These are phyloP conservation scores for Hebeloma cylindrosporum DNA, from an alignment of 768 basidiomycete species.

Conservation along the genomic window DNA sequence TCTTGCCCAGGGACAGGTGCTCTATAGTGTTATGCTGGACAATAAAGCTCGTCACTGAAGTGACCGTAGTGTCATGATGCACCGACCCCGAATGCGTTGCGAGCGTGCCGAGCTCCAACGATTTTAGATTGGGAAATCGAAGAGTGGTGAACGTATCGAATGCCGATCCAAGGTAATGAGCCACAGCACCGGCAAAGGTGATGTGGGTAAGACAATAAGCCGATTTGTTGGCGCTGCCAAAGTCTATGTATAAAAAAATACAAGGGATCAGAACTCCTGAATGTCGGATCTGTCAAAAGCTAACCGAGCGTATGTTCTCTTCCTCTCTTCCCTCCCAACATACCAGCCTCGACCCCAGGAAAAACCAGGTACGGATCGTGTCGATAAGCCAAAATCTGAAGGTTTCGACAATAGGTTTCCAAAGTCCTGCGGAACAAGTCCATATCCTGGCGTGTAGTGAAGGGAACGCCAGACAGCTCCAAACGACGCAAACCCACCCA, in stretches of 20 bases:
- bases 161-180: constrained; percentile 1
- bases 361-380: constrained; percentile 5
- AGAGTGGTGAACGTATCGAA: constrained; percentile 15
- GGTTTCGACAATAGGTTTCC: constrained; percentile 3
- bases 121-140: constrained; percentile 12
- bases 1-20: constrained; percentile 16
- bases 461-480: constrained; percentile 16
- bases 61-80: constrained; percentile 7
- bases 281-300: not conserved
- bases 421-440: constrained; percentile 5
- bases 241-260: constrained; percentile 2
- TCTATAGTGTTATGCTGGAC: constrained; percentile 11
- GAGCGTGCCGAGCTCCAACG: constrained; percentile 15
- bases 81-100: constrained; percentile 7
- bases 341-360: constrained; percentile 5
- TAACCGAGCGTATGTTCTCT: constrained; percentile 16
- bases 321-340: constrained; percentile 8
- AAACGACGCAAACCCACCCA: constrained; percentile 13
- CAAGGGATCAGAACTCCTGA: not conserved
- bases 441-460: not conserved
- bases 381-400: constrained; percentile 7
- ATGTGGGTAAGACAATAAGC: constrained; percentile 16
- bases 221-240: constrained; percentile 9
- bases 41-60: constrained; percentile 15
- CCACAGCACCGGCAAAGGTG: constrained; percentile 15